phyloP scores from a whole-genome alignment of 192 early-diverging fungal genomes.

The Diversispora eburnea region DNA sequence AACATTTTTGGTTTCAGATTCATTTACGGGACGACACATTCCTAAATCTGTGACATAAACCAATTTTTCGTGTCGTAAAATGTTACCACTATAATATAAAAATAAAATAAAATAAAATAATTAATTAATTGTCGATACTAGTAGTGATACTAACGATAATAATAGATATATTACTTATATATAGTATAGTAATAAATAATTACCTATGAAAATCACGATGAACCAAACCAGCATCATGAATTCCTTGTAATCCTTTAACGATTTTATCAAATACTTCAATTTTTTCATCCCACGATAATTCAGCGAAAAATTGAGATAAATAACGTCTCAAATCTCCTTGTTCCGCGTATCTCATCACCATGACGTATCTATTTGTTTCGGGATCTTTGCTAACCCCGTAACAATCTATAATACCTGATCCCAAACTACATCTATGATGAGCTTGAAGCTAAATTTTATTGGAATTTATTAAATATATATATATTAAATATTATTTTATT shows the following conservation, averaged over 20 bases:
- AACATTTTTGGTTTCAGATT: not conserved
- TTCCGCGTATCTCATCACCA: conserved; percentile 26
- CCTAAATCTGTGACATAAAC: conserved; percentile 26
- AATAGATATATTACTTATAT: not conserved
- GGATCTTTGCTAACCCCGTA: conserved; percentile 27
- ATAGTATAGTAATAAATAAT: not conserved
- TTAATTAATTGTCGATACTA: not conserved
- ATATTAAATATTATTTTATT: no score
- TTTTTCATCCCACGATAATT: conserved; percentile 25
- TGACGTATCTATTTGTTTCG: conserved; percentile 11
- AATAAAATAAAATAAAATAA: not conserved
- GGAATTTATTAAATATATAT: not conserved
- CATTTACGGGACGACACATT: conserved; percentile 27
- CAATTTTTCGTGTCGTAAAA: conserved; percentile 23
- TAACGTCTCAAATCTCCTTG: conserved; percentile 17
- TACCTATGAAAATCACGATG: conserved; percentile 28
- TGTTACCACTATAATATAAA: conserved; percentile 15
- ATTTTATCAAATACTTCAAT: conserved; percentile 24
- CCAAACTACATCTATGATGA: conserved; percentile 25
- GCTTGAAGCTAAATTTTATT: not conserved
- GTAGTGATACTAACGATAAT: not conserved
- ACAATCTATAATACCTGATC: conserved; percentile 25
- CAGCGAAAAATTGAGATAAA: conserved; percentile 9
- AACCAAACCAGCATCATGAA: conserved; percentile 20
- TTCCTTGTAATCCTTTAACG: conserved; percentile 12